phyloP scores from a whole-genome alignment of 2,329 filamentous ascomycete genomes.

The Lecanicillium sp. region DNA sequence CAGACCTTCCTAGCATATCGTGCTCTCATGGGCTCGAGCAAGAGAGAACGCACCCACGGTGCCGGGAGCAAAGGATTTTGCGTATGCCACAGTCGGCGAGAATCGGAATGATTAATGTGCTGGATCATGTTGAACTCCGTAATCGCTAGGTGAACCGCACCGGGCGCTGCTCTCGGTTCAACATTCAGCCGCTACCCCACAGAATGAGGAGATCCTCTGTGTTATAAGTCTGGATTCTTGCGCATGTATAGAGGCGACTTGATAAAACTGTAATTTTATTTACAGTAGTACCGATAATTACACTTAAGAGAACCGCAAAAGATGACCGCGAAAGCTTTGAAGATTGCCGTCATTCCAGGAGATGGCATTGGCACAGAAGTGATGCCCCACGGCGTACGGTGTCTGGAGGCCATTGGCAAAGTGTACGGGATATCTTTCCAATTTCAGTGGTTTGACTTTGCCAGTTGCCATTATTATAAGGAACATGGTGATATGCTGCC shows the following conservation, averaged over 20 bases:
- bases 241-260: constrained; percentile 22
- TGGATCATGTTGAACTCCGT: too few species aligned
- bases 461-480: constrained; percentile 51
- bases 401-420: constrained; percentile 43
- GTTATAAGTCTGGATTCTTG: not conserved
- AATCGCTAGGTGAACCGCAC: too few species aligned
- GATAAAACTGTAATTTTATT: too few species aligned
- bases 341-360: constrained; percentile 58
- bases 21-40: too few species aligned
- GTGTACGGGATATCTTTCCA: constrained; percentile 45
- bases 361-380: constrained; percentile 66
- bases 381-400: constrained; percentile 53
- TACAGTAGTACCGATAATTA: too few species aligned
- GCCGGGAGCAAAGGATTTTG: too few species aligned
- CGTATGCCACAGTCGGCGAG: too few species aligned
- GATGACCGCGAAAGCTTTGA: constrained; percentile 26
- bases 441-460: constrained; percentile 58
- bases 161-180: constrained; percentile 44
- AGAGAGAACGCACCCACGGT: too few species aligned
- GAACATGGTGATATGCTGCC: constrained; percentile 35
- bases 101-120: too few species aligned
- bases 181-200: constrained; percentile 1
- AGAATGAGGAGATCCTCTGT: not conserved
- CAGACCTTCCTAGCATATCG: too few species aligned
- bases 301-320: too few species aligned